Evolutionary conservation across 768 basidiomycete species (phyloP).

Genomic region (Cantharellus anzutake): DNA sequence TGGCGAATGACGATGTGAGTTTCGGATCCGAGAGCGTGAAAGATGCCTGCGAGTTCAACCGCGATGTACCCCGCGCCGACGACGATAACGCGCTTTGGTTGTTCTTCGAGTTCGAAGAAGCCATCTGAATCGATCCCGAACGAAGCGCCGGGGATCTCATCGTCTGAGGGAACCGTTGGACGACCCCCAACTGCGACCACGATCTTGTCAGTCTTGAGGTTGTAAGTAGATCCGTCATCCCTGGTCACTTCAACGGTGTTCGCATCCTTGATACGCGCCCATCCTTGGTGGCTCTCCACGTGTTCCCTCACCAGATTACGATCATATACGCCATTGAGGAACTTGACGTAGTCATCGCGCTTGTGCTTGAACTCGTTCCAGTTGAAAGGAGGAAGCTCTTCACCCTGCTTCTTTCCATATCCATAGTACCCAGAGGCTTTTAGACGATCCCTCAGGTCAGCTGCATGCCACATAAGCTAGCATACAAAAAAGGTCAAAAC

Average conservation of each 20-base stretch:
- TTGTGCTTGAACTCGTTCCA: conserved; percentile 86
- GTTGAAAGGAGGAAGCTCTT: conserved; percentile 39
- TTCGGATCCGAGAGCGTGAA: conserved; percentile 79
- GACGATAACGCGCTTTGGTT: conserved; percentile 84
- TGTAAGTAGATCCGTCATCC: conserved; percentile 47
- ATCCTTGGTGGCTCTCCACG: conserved; percentile 74
- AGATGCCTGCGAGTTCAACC: conserved; percentile 87
- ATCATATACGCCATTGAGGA: conserved; percentile 82
- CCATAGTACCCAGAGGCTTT: conserved; percentile 55
- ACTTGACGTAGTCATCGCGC: conserved; percentile 86
- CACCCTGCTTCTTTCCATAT: conserved; percentile 16
- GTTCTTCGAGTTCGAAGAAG: conserved; percentile 80
- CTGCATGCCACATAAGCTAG: conserved; percentile 97
- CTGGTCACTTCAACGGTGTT: conserved; percentile 54
- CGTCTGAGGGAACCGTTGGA: conserved; percentile 61
- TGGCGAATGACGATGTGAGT: conserved; percentile 83
- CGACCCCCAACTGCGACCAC: conserved; percentile 74
- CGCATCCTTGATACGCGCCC: conserved; percentile 48
- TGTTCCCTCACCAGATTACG: conserved; percentile 71
- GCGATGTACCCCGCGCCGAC: conserved; percentile 98
- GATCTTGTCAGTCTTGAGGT: conserved; percentile 56
- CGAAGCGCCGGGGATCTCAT: conserved; percentile 72
- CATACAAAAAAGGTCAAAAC: background rate
- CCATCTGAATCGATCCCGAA: conserved; percentile 88
- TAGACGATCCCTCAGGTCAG: conserved; percentile 74